A percentile compares a stretch with the other conserved stretches of the same genome.
Conservation (phyloP, 345 rosid genomes). For the Eucalyptus sp. region DNA sequence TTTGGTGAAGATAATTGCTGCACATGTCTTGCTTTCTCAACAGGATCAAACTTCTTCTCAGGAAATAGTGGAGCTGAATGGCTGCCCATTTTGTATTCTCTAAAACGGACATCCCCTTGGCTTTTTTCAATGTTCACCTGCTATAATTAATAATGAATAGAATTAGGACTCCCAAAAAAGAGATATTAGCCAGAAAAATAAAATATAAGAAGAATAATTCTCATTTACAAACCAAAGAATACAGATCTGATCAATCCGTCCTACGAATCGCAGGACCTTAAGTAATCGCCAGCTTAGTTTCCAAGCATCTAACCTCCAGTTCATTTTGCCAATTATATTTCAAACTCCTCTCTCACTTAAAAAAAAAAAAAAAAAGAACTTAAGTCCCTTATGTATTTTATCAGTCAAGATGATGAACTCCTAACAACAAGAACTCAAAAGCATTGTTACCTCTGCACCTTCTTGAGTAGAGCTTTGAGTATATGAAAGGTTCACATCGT, state of each 20-base stretch:
- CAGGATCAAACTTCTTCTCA: constrained; percentile 52
- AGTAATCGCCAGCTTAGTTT: not conserved
- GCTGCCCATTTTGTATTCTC: constrained; percentile 48
- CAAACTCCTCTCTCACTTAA: not conserved
- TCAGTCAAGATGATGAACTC: not conserved
- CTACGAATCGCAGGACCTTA: not conserved
- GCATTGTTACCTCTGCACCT: constrained; percentile 33
- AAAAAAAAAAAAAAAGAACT: not conserved
- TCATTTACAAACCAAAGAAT: not conserved
- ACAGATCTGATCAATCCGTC: not conserved
- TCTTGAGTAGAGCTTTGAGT: constrained; percentile 29
- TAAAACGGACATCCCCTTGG: constrained; percentile 31
- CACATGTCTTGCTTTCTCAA: constrained; percentile 47
- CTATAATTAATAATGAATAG: not conserved
- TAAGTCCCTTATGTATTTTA: not conserved
- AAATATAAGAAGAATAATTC: not conserved
- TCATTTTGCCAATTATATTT: not conserved
- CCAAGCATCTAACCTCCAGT: not conserved
- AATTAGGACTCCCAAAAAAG: not conserved
- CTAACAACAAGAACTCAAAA: not conserved
- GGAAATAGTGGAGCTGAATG: constrained; percentile 84
- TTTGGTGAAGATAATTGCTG: constrained; percentile 25
- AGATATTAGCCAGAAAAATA: not conserved
- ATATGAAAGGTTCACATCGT: constrained; percentile 40
- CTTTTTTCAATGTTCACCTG: constrained; percentile 42